Percentiles rank a stretch among this genome's conserved stretches.
Conservation (phyloP, 495 filamentous ascomycete species). For the Sphaerosporella brunnea region DNA sequence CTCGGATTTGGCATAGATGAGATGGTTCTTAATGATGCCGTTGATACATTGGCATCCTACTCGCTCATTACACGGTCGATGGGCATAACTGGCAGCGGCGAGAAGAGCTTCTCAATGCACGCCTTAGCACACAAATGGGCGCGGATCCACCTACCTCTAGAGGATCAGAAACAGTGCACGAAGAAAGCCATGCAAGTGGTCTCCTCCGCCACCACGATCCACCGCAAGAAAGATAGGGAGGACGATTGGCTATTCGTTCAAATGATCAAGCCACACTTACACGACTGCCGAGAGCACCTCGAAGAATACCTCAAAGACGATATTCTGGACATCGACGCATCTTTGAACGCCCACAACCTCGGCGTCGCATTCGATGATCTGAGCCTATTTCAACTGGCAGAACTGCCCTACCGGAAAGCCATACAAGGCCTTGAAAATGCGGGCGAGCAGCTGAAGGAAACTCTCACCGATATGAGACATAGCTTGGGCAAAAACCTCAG, state of each 20-base stretch:
- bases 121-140: slow-evolving; percentile 14
- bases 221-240: not conserved
- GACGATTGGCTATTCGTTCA: not conserved
- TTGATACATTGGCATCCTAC: not conserved
- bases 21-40: not conserved
- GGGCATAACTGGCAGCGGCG: not conserved
- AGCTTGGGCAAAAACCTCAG: not conserved
- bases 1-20: not conserved
- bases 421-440: not conserved
- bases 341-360: not conserved
- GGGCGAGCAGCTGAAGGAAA: not conserved
- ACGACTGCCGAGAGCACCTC: not conserved
- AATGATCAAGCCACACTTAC: not conserved
- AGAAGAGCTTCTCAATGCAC: slow-evolving; percentile 17
- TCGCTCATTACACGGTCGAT: not conserved
- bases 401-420: not conserved
- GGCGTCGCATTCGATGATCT: not conserved
- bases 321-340: not conserved
- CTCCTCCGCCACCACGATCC: not conserved
- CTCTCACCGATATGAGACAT: not conserved
- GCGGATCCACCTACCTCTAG: slow-evolving; percentile 6
- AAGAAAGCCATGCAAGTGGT: slow-evolving; percentile 6
- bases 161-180: not conserved
- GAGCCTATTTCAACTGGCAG: not conserved
- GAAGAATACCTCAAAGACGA: not conserved